A percentile compares a stretch with the other conserved stretches of the same genome.
phyloP scores from a whole-genome alignment of 2,329 filamentous ascomycete genomes.

The Ophiosphaerella korrae region DNA sequence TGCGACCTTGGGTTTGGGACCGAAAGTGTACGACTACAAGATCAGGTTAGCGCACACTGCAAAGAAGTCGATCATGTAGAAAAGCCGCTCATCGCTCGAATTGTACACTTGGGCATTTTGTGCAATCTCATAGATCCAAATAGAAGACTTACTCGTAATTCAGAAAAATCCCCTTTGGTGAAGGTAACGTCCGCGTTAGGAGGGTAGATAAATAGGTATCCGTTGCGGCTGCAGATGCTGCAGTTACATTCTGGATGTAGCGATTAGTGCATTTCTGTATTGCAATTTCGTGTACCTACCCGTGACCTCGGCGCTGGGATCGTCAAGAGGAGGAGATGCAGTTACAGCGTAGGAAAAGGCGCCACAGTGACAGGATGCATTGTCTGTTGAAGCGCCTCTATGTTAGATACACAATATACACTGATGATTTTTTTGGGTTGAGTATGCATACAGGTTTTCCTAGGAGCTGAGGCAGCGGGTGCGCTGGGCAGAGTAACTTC shows the following conservation, averaged over 20 bases:
- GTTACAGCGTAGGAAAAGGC: conserved; percentile 57
- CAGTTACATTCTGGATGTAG: conserved; percentile 54
- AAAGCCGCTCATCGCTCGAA: too few species aligned
- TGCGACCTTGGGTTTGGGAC: conserved; percentile 15
- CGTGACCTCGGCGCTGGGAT: conserved; percentile 46
- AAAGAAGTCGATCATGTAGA: too few species aligned
- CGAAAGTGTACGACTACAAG: conserved; percentile 34
- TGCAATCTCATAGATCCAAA: too few species aligned
- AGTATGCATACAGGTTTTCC: conserved; percentile 2
- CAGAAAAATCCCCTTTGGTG: conserved; percentile 21
- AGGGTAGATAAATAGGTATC: conserved; percentile 55
- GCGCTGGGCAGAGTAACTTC: conserved; percentile 3
- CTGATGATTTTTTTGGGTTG: not conserved
- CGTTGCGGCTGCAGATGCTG: conserved; percentile 58
- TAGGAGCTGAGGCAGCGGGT: conserved; percentile 8
- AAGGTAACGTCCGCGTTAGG: conserved; percentile 22
- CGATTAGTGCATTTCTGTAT: not conserved
- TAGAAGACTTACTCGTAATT: conserved; percentile 19
- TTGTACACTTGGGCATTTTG: too few species aligned
- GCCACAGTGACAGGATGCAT: conserved; percentile 61
- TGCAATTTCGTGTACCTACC: not conserved
- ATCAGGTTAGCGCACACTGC: too few species aligned
- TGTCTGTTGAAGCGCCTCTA: conserved; percentile 39
- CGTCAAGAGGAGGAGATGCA: conserved; percentile 55
- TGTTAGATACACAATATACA: too few species aligned